Evolutionary conservation across 768 basidiomycete genomes (phyloP).

Genomic region (Phlebiopsis gigantea): DNA sequence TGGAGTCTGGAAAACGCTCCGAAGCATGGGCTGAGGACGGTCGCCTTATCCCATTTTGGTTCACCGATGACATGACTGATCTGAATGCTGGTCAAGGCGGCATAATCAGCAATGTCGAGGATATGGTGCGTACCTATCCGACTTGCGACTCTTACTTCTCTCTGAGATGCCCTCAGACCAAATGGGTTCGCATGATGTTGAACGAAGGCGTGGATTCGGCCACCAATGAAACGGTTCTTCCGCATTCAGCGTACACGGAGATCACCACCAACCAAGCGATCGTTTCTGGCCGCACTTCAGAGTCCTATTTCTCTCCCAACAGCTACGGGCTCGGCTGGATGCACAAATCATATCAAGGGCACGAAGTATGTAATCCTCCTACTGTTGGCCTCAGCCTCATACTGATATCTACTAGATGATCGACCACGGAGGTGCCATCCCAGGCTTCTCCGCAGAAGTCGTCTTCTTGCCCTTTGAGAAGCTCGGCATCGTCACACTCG

Average conservation of each 20-base stretch:
- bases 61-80: constrained; percentile 21
- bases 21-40: constrained; percentile 15
- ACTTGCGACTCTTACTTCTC: not conserved
- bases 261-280: constrained; percentile 1
- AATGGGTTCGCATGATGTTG: constrained; percentile 9
- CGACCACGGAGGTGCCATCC: constrained; percentile 10
- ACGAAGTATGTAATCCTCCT: constrained; percentile 1
- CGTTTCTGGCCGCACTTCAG: not conserved
- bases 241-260: not conserved
- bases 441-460: constrained; percentile 8
- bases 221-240: constrained; percentile 5
- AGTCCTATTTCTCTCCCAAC: not conserved
- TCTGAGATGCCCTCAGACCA: constrained; percentile 7
- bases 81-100: constrained; percentile 36
- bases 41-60: constrained; percentile 28
- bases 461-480: constrained; percentile 9
- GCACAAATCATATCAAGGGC: constrained; percentile 5
- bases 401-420: not conserved
- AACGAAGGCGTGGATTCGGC: constrained; percentile 8
- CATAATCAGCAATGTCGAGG: constrained; percentile 36
- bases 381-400: not conserved
- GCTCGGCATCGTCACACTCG: constrained; percentile 9
- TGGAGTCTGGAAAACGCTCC: constrained; percentile 25
- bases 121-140: constrained; percentile 31
- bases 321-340: constrained; percentile 13